Evolutionary conservation across 1,139 yeast species (phyloP).

Genomic region (Sugiyamaella japonica): DNA sequence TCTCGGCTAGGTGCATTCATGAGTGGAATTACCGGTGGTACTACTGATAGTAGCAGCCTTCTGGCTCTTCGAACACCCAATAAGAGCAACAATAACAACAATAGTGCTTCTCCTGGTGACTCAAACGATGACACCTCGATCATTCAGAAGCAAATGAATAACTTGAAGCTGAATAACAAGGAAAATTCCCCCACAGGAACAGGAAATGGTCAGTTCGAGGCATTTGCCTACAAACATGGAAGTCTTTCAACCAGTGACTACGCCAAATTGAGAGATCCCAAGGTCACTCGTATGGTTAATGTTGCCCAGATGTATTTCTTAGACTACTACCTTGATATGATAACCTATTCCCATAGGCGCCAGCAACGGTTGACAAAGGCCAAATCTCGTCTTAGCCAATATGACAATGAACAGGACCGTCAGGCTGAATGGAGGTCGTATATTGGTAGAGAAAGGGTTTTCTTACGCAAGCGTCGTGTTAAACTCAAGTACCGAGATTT

Average conservation of each 20-base stretch:
- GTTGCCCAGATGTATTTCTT: slow-evolving; percentile 76
- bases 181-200: slow-evolving; percentile 3
- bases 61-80: slow-evolving; percentile 9
- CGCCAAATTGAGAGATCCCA: slow-evolving; percentile 64
- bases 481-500: slow-evolving; percentile 95
- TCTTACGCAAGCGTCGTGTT: slow-evolving; percentile 81
- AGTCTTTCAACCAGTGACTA: slow-evolving; percentile 37
- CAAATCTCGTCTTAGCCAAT: slow-evolving; percentile 52
- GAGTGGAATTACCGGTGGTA: slow-evolving; percentile 12
- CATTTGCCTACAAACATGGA: slow-evolving; percentile 3
- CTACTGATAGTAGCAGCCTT: slow-evolving; percentile 3
- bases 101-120: neutral
- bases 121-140: slow-evolving; percentile 5
- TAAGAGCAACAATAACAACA: no score
- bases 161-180: slow-evolving; percentile 8
- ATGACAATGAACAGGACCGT: slow-evolving; percentile 52
- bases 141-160: slow-evolving; percentile 5
- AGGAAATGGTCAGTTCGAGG: slow-evolving; percentile 5
- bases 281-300: slow-evolving; percentile 82
- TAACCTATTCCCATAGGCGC: slow-evolving; percentile 87
- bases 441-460: slow-evolving; percentile 79
- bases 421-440: slow-evolving; percentile 79
- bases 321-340: slow-evolving; percentile 94
- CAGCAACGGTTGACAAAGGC: slow-evolving; percentile 75
- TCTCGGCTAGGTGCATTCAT: slow-evolving; percentile 20